Conservation (phyloP, 164 flowering plant species). For the Aristolochia contorta region DNA sequence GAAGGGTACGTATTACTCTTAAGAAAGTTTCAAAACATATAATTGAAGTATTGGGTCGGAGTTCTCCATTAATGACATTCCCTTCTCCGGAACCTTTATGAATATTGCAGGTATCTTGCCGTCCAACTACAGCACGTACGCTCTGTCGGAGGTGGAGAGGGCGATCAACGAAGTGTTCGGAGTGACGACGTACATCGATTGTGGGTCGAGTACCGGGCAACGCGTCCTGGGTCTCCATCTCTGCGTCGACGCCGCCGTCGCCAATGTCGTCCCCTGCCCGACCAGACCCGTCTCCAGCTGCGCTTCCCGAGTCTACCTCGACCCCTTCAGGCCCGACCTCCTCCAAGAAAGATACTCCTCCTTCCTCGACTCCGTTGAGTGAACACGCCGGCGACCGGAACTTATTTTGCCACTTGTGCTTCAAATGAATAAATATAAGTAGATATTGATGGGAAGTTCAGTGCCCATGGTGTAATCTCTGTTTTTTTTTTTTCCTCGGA, state of each 20-base stretch:
- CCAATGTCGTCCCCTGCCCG: not conserved
- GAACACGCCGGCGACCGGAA: too few species aligned
- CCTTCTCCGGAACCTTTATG: too few species aligned
- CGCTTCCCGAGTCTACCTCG: not conserved
- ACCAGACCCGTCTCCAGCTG: not conserved
- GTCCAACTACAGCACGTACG: not conserved
- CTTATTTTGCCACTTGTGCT: too few species aligned
- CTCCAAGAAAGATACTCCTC: not conserved
- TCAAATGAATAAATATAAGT: too few species aligned
- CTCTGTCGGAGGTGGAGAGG: constrained; percentile 1
- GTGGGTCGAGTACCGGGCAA: not conserved
- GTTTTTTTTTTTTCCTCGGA: not conserved
- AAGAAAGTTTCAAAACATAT: too few species aligned
- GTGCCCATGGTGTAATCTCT: not conserved
- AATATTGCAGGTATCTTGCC: constrained; percentile 2
- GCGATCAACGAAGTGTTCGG: constrained; percentile 1
- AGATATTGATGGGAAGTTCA: too few species aligned
- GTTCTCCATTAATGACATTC: too few species aligned
- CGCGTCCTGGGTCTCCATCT: not conserved
- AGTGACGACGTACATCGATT: not conserved
- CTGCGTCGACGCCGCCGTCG: not conserved
- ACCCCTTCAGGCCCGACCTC: constrained; percentile 1
- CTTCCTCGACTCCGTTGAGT: not conserved
- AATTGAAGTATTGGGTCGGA: too few species aligned
- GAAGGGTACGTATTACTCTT: constrained; percentile 1